Evolutionary conservation across 2,329 filamentous ascomycete species (phyloP).

Genomic region (Cladosporium oxysporum): DNA sequence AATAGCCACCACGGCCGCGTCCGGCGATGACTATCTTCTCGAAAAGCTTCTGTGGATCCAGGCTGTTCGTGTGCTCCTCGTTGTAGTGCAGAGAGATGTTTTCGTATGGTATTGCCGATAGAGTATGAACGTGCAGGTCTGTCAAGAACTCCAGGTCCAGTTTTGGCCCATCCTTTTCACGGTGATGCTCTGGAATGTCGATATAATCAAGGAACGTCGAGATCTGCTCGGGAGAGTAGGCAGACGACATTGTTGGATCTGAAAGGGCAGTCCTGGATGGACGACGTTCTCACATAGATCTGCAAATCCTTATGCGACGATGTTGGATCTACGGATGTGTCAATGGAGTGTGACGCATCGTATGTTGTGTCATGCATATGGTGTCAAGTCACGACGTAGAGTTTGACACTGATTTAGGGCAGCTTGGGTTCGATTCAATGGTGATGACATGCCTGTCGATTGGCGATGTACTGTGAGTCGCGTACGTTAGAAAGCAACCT

Average conservation of each 20-base stretch:
- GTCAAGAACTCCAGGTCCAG: conserved; percentile 32
- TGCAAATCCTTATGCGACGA: background rate
- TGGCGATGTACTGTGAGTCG: background rate
- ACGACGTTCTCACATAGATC: background rate
- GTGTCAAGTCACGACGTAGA: background rate
- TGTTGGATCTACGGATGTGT: background rate
- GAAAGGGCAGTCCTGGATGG: background rate
- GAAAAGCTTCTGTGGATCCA: conserved; percentile 54
- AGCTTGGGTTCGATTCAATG: background rate
- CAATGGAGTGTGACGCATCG: background rate
- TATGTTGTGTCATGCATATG: background rate
- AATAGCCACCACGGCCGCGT: conserved; percentile 56
- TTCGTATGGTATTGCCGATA: conserved; percentile 56
- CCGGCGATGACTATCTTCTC: conserved; percentile 51
- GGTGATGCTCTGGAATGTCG: conserved; percentile 17
- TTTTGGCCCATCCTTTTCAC: conserved; percentile 57
- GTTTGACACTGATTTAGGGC: background rate
- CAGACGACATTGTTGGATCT: conserved; percentile 11
- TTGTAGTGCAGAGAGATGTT: conserved; percentile 60
- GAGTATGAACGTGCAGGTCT: conserved; percentile 29
- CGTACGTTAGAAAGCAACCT: background rate
- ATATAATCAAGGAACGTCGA: conserved; percentile 21
- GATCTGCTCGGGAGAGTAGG: conserved; percentile 20
- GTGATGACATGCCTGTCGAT: background rate
- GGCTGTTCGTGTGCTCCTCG: conserved; percentile 48